Evolutionary conservation across 345 rosid genomes (phyloP).

Genomic region (Melastoma malabathricum): DNA sequence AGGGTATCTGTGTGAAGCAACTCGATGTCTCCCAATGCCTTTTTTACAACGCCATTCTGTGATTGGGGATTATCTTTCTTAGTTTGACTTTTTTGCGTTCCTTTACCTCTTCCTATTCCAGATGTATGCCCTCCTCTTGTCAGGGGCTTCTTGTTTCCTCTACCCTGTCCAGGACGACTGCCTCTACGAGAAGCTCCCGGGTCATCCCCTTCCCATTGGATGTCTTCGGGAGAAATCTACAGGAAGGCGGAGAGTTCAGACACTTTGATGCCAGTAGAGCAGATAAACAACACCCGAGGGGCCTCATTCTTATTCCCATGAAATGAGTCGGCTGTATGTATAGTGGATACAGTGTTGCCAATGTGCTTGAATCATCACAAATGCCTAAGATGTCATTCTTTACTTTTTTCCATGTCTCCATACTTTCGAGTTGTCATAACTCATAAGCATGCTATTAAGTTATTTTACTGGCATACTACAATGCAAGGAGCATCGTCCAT

Average conservation of each 20-base stretch:
- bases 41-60: constrained; percentile 72
- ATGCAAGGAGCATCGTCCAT: too few species aligned
- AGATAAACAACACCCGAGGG: constrained; percentile 1
- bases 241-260: not conserved
- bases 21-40: constrained; percentile 73
- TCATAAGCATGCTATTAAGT: too few species aligned
- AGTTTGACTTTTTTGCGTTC: constrained; percentile 36
- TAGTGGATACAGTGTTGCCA: too few species aligned
- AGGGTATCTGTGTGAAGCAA: constrained; percentile 87
- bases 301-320: too few species aligned
- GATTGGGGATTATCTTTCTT: constrained; percentile 46
- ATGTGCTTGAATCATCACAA: too few species aligned
- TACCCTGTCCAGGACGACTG: constrained; percentile 78
- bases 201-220: constrained; percentile 84
- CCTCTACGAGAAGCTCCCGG: constrained; percentile 65
- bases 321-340: too few species aligned
- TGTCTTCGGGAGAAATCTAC: constrained; percentile 83
- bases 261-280: constrained; percentile 1
- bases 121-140: constrained; percentile 50
- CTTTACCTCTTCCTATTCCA: constrained; percentile 82
- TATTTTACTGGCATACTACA: too few species aligned
- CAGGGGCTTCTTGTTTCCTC: constrained; percentile 59
- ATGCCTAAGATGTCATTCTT: too few species aligned
- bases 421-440: too few species aligned
- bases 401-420: too few species aligned